Evolutionary conservation across 257 asterid species (phyloP), one percentile per base, ranked within the genome.

Genomic region (Orobanche coerulescens): DNA sequence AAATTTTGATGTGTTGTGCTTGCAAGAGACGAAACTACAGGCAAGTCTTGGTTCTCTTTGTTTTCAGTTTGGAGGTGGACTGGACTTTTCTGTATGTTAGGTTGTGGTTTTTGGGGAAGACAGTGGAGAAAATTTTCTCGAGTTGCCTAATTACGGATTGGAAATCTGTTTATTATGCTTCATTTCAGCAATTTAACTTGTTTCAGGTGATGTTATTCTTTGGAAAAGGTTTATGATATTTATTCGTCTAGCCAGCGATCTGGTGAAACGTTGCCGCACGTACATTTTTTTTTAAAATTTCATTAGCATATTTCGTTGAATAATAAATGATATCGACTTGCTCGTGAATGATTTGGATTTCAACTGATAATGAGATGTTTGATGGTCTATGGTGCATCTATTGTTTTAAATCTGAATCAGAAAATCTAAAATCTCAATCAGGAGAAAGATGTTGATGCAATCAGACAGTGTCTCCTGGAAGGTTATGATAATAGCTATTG

Each of bases 1-100:
- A 70, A 67, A 77, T 56, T 86, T 88, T 63, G 98, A 93, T 71
- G 86, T 89, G 12, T 58, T 93, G 65, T 93, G 98, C 78, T 76
- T 93, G 79, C 98, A 93, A 78, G 98, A 93, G 77, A 93, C 98
- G 59, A 93, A 93, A 69, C 75, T 93, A 55, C 91, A 89, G 98
- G 98, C 65, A 75, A 61, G 82, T 70, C 39, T 25, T 39, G 28
- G 31, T 54, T 52, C 34, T 14, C 2, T 55, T 61, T 68, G 13
- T 58, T 64, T 13, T 25, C 42, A 24, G 31, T 22, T 70, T 46
- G 36, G 64, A 19, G 47, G 33, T 16, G 26, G 22, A 20, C 34
- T 23, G 40, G 49, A 42, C 19, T 39, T 56, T 30, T 25, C 31
- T 23, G 47, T 25, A 14, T 24, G 4, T 53, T 30, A 33, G 58